These are phyloP conservation scores for Chlamydomonas schloesseri DNA, from an alignment of 139 green algal genomes.

Conservation along the genomic window DNA sequence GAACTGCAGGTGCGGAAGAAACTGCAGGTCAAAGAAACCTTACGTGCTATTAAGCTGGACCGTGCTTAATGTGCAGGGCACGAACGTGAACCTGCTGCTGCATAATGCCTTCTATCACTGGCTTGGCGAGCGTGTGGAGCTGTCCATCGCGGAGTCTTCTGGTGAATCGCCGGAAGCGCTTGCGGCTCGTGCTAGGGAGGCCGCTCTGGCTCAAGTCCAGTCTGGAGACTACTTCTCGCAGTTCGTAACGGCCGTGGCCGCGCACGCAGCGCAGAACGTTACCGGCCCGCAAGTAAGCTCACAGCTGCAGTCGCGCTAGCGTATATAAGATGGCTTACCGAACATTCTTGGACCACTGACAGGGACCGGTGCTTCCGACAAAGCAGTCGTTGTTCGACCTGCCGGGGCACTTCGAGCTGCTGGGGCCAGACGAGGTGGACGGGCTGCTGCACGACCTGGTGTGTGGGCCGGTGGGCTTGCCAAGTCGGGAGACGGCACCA, in stretches of 20 bases:
- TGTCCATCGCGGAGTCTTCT: neutral
- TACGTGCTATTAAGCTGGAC: too few relatives aligned
- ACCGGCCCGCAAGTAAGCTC: too few relatives aligned
- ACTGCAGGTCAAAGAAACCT: neutral
- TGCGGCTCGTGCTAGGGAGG: neutral
- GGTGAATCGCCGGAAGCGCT: neutral
- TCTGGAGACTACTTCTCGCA: neutral
- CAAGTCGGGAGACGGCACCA: neutral
- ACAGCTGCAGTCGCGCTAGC: too few relatives aligned
- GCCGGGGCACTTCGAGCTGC: slow-evolving; percentile 4
- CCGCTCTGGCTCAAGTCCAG: neutral
- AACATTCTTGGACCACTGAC: too few relatives aligned
- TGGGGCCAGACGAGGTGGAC: slow-evolving; percentile 36
- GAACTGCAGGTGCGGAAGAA: neutral
- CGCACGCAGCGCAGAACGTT: neutral
- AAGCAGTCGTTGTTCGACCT: slow-evolving; percentile 21
- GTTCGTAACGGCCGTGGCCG: neutral
- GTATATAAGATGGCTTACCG: too few relatives aligned
- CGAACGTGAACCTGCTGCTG: neutral
- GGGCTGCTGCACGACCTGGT: slow-evolving; percentile 11
- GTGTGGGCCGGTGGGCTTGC: neutral
- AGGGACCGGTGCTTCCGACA: neutral
- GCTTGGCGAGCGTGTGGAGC: slow-evolving; percentile 23
- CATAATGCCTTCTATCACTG: slow-evolving; percentile 25
- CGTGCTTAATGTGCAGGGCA: neutral